Percentiles rank a stretch among this genome's conserved stretches.
Evolutionary conservation across 2,329 filamentous ascomycete species (phyloP).

Genomic region (Apiospora pterosperma): DNA sequence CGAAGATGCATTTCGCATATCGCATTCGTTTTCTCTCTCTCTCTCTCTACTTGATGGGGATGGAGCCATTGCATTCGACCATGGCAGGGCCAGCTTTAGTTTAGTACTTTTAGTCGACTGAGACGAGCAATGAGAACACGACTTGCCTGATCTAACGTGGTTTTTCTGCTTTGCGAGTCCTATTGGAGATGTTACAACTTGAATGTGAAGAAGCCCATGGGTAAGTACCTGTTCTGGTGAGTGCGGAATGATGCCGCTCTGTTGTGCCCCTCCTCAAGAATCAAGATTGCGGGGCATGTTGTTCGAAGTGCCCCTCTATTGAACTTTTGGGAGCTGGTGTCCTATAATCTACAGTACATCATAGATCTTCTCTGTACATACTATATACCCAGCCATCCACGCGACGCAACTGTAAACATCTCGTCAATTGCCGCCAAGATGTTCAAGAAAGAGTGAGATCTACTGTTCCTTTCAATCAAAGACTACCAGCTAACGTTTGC

Average conservation of each 20-base stretch:
- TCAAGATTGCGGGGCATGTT: not conserved
- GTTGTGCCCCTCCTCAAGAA: not conserved
- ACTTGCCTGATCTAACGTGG: not conserved
- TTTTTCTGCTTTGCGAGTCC: not conserved
- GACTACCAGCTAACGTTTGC: not conserved
- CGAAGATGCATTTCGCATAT: not conserved
- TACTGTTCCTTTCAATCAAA: not conserved
- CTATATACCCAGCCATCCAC: not conserved
- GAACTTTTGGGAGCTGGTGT: not conserved
- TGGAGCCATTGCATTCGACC: not conserved
- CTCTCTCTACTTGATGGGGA: not conserved
- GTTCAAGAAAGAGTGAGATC: constrained; percentile 87
- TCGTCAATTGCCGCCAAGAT: constrained; percentile 46
- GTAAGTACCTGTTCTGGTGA: not conserved
- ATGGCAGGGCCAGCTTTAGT: not conserved
- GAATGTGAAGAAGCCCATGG: not conserved
- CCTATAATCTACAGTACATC: not conserved
- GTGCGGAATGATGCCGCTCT: not conserved
- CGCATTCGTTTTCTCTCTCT: not conserved
- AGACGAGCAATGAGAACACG: constrained; percentile 10
- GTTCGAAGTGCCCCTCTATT: not conserved
- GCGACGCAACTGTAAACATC: constrained; percentile 2
- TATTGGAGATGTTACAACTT: not conserved
- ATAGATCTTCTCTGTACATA: not conserved
- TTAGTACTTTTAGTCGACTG: constrained; percentile 5